Evolutionary conservation across 179 eudicot species (phyloP).

Genomic region (Beta macrorhiza): DNA sequence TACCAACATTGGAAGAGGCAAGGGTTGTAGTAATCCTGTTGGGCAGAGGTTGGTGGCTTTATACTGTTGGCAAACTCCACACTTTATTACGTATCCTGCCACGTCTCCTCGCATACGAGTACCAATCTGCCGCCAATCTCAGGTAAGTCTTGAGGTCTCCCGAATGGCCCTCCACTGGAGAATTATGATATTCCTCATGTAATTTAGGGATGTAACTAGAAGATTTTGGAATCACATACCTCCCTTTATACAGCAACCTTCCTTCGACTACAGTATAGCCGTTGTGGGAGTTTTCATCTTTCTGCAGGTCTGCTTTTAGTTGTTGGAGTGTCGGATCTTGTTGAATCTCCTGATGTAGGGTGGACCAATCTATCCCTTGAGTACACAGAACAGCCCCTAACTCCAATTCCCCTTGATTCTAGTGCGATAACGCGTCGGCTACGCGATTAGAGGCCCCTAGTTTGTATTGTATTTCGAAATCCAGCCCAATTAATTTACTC

Average conservation of each 20-base stretch:
- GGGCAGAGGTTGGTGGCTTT: background rate
- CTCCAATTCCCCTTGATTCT: no score
- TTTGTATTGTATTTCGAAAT: no score
- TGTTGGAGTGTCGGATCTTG: no score
- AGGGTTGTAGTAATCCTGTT: background rate
- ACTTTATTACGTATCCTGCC: background rate
- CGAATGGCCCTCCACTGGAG: background rate
- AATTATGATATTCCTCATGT: background rate
- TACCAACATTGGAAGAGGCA: no score
- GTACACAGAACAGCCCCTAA: no score
- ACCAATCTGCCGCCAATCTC: background rate
- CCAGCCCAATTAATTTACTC: no score
- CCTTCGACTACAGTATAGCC: no score
- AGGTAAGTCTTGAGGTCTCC: background rate
- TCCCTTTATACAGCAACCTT: background rate
- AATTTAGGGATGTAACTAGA: background rate
- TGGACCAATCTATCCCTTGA: no score
- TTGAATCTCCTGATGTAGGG: no score
- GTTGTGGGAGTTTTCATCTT: no score
- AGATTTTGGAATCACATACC: background rate
- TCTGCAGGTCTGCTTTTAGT: no score
- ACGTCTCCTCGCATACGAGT: background rate
- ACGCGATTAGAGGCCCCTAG: background rate
- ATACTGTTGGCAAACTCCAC: background rate
- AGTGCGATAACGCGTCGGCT: no score